Base-by-base conservation (phyloP, 129 eudicot genomes). In the Lactuca saligna region DNA sequence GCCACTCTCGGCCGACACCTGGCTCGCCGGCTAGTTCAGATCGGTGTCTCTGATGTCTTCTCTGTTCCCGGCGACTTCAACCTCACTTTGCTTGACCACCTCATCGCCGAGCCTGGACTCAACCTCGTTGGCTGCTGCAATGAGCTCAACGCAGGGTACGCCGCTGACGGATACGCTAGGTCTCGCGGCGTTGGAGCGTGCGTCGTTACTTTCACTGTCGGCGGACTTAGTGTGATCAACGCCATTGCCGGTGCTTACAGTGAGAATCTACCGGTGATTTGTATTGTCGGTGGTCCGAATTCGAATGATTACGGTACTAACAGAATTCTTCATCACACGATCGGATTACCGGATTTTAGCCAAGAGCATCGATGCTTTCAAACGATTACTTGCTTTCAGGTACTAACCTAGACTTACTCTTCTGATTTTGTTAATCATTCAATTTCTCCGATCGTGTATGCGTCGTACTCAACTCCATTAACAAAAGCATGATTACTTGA, bases 1-100 rank as follows among this genome's bases (percentile, higher is more conserved):
- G 75, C 85, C n/a, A 83, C 89, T 0, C 75, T 84, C 29, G 89
- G 89, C 50, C 83, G 85, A 72, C 85, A 84, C 76, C 66, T 84
- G 56, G 89, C 89, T 33, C 89, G 85, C 63, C 85, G 89, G n/a
- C 81, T 84, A 3, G 89, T 80, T 17, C 76, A 84, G 64, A 57
- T 80, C 63, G 89, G 89, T 50, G 79, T 70, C 7, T 69, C 15
- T 20, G 89, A 84, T 54, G 85, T 84, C 1, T 84, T 80, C 70
- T 73, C 85, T 0, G 89, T 84, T 29, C 89, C 89, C 46, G 51
- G 51, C 15, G 51, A 46, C 15, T 46, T 46, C 51, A 46, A 46
- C 51, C 51, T 46, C 5, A 46, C 51, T 46, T 46, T 46, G 15
- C 51, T 46, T 12, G 51, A 46, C 15, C 51, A 46, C 51, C 51